phyloP scores from a whole-genome alignment of 2,329 filamentous ascomycete species.

The Sporothrix curviconia region DNA sequence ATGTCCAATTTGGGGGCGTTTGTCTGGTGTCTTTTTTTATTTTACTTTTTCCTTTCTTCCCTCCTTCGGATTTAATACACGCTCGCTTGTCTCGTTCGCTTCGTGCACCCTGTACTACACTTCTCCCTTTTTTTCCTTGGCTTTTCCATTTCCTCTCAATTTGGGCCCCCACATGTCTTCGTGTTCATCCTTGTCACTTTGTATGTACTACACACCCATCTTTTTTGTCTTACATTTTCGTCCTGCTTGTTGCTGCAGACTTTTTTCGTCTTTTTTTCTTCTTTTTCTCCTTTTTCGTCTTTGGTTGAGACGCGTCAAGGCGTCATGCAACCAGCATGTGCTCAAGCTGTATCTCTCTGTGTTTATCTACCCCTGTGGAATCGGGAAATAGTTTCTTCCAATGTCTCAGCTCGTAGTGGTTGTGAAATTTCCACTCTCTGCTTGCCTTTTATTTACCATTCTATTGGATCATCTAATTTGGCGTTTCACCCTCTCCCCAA shows the following conservation, averaged over 20 bases:
- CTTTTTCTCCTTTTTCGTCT: too few species aligned
- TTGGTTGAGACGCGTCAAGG: not conserved
- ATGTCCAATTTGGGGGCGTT: conserved; percentile 6
- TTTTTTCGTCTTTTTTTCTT: not conserved
- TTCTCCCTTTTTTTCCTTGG: not conserved
- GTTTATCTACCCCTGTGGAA: not conserved
- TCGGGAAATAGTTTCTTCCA: conserved; percentile 2
- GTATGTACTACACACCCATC: conserved; percentile 3
- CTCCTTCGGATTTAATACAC: not conserved
- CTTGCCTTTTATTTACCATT: not conserved
- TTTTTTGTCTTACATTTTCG: not conserved
- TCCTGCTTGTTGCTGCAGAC: not conserved
- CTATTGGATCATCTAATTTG: too few species aligned
- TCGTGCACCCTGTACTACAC: not conserved
- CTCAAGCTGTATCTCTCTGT: too few species aligned
- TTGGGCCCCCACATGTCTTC: conserved; percentile 8
- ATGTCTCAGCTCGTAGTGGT: not conserved
- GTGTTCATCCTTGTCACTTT: conserved; percentile 9
- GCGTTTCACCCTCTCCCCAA: not conserved
- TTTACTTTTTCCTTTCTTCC: not conserved
- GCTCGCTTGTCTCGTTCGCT: conserved; percentile 5
- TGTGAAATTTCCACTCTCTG: not conserved
- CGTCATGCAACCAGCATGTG: too few species aligned
- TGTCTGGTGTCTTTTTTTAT: not conserved
- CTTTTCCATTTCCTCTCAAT: not conserved